phyloP scores from a whole-genome alignment of 257 asterid genomes.

The Solanum bukasovii region DNA sequence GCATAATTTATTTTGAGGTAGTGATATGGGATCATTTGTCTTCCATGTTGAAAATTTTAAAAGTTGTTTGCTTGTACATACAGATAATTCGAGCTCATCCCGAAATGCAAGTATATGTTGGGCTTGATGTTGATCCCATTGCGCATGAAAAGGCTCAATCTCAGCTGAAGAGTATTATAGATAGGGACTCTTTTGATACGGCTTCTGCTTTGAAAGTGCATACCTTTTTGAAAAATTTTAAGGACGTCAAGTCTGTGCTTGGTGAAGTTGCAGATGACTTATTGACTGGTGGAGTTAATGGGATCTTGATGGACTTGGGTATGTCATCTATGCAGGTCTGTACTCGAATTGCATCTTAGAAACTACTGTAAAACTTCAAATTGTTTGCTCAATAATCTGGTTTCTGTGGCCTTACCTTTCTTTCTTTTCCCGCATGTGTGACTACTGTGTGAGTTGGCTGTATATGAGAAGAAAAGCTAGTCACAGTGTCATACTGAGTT shows the following conservation, averaged over 20 bases:
- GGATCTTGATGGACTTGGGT: slow-evolving; percentile 94
- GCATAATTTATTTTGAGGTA: not conserved
- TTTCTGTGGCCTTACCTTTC: not conserved
- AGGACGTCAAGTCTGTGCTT: slow-evolving; percentile 41
- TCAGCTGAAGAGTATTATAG: slow-evolving; percentile 26
- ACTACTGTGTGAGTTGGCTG: not conserved
- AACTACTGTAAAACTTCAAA: not conserved
- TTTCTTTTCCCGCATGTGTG: not conserved
- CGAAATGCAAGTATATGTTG: slow-evolving; percentile 71
- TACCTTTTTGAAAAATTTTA: slow-evolving; percentile 58
- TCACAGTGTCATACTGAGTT: not conserved
- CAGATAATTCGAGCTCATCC: slow-evolving; percentile 90
- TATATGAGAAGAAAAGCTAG: not conserved
- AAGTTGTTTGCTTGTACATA: slow-evolving; percentile 10
- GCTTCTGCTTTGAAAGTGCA: slow-evolving; percentile 39
- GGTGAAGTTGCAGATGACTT: slow-evolving; percentile 33
- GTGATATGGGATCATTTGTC: not conserved
- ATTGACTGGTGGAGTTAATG: slow-evolving; percentile 45
- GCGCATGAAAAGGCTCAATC: slow-evolving; percentile 69
- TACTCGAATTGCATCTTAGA: not conserved
- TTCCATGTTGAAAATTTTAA: not conserved
- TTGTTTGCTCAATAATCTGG: not conserved
- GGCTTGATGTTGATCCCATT: slow-evolving; percentile 84
- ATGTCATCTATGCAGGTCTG: slow-evolving; percentile 99
- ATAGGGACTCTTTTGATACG: slow-evolving; percentile 16